These are phyloP conservation scores for Plectosphaerella sp. DNA, from an alignment of 2,329 filamentous ascomycete genomes.

Conservation along the genomic window DNA sequence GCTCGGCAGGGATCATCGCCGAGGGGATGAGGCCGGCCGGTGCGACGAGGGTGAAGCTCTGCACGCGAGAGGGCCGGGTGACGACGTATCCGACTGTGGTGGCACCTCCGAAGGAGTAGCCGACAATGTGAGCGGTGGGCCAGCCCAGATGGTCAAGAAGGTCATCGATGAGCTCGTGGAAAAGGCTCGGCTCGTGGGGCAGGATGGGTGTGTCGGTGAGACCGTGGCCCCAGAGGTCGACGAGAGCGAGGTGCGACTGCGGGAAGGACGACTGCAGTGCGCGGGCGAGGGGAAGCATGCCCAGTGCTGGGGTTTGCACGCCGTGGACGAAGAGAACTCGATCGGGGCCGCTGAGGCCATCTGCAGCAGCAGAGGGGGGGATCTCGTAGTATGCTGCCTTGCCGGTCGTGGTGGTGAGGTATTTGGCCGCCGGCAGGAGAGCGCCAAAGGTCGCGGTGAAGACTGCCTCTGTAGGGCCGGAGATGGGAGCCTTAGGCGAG, in stretches of 20 bases:
- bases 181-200: conserved; percentile 34
- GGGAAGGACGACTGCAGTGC: conserved; percentile 29
- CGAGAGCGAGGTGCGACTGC: conserved; percentile 30
- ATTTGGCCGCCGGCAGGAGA: conserved; percentile 31
- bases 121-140: conserved; percentile 37
- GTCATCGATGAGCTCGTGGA: conserved; percentile 33
- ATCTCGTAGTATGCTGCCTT: conserved; percentile 35
- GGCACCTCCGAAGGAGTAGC: conserved; percentile 44
- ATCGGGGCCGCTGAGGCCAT: conserved; percentile 1
- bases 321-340: conserved; percentile 44
- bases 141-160: conserved; percentile 36
- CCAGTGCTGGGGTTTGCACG: conserved; percentile 44
- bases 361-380: conserved; percentile 7
- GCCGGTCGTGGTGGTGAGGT: conserved; percentile 23
- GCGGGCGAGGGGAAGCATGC: conserved; percentile 35
- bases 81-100: conserved; percentile 32
- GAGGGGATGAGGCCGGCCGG: conserved; percentile 37
- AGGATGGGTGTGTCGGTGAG: conserved; percentile 41
- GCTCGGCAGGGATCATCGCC: conserved; percentile 17
- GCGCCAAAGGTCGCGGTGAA: conserved; percentile 31
- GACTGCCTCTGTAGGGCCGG: conserved; percentile 27
- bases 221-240: conserved; percentile 51
- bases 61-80: conserved; percentile 19
- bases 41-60: conserved; percentile 36
- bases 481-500: conserved; percentile 16